phyloP scores from a whole-genome alignment of 768 basidiomycete species.

The Daedaleopsis sinensis region DNA sequence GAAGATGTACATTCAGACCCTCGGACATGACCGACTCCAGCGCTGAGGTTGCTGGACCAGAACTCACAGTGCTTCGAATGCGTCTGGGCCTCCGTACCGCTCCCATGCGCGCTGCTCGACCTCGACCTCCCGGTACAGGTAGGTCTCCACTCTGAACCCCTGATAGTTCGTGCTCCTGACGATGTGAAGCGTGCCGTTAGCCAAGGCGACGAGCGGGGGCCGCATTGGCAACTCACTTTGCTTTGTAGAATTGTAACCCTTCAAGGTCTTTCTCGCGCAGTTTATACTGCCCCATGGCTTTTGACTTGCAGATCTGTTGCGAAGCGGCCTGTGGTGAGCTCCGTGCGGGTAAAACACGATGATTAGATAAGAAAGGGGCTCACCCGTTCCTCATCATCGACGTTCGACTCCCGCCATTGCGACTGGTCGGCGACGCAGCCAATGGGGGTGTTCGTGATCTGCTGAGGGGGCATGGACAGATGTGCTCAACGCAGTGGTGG shows the following conservation, averaged over 20 bases:
- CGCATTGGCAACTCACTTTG: neutral
- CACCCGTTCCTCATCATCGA: neutral
- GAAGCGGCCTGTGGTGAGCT: too few relatives aligned
- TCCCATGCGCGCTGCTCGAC: slow-evolving; percentile 1
- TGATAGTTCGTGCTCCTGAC: neutral
- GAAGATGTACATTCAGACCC: neutral
- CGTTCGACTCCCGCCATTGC: neutral
- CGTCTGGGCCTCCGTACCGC: neutral
- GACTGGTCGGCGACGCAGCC: too few relatives aligned
- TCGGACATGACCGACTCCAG: neutral
- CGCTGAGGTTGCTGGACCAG: neutral
- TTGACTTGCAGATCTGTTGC: neutral
- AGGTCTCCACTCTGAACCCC: neutral
- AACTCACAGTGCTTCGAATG: slow-evolving; percentile 1
- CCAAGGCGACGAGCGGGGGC: neutral
- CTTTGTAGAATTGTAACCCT: neutral
- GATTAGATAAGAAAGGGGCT: neutral
- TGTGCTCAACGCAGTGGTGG: too few relatives aligned
- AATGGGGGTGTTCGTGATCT: too few relatives aligned
- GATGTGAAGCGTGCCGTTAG: neutral
- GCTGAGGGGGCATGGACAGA: too few relatives aligned
- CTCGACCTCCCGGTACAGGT: neutral
- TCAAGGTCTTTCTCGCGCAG: neutral
- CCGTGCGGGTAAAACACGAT: too few relatives aligned
- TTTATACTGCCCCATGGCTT: neutral